These are phyloP conservation scores for Coemansia sp. DNA, from an alignment of 192 early-diverging fungal species.

Conservation along the genomic window DNA sequence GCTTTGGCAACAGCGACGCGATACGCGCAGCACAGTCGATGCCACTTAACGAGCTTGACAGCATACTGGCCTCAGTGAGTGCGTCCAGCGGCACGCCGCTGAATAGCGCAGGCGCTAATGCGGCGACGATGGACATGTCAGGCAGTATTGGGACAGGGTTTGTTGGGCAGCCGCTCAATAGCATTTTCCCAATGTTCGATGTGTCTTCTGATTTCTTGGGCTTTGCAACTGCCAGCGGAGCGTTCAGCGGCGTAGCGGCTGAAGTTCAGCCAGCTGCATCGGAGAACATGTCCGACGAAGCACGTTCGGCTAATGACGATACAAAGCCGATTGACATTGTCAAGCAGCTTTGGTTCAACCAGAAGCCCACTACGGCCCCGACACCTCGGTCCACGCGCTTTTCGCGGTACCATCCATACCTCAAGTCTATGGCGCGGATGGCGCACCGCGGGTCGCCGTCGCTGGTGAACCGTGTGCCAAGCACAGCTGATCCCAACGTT, in stretches of 20 bases:
- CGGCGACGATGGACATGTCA: not conserved
- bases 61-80: conserved; percentile 17
- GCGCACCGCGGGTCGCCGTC: conserved; percentile 45
- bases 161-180: not conserved
- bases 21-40: not conserved
- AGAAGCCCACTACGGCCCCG: conserved; percentile 18
- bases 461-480: conserved; percentile 43
- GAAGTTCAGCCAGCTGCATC: not conserved
- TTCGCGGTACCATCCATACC: conserved; percentile 53
- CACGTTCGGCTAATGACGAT: conserved; percentile 5
- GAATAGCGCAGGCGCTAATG: not conserved
- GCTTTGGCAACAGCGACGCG: not conserved
- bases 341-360: conserved; percentile 31
- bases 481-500: conserved; percentile 42
- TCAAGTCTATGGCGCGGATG: conserved; percentile 48
- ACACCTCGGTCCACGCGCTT: conserved; percentile 47
- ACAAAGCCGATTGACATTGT: conserved; percentile 10
- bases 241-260: not conserved
- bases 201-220: not conserved
- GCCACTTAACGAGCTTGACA: conserved; percentile 19
- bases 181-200: conserved; percentile 6
- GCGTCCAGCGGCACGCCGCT: conserved; percentile 1
- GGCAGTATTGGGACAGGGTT: not conserved
- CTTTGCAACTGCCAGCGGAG: not conserved
- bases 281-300: not conserved